Evolutionary conservation across 805 yeast genomes (phyloP).

Genomic region (Spathaspora passalidarum): DNA sequence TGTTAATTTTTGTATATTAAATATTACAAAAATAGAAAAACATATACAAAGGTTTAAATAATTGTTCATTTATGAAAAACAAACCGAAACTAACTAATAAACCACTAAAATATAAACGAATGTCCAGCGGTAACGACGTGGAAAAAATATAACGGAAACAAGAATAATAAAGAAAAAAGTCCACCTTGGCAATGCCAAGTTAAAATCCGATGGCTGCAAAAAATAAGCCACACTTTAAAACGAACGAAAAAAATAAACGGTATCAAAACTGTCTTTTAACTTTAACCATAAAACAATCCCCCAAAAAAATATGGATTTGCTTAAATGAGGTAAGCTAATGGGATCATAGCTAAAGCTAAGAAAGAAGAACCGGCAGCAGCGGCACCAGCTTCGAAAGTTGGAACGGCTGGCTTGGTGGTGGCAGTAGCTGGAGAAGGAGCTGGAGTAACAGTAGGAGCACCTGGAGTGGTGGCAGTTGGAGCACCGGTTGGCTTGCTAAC

Average conservation of each 20-base stretch:
- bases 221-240: background rate
- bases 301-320: background rate
- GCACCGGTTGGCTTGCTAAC: constrained; percentile 8
- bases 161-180: background rate
- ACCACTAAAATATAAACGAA: background rate
- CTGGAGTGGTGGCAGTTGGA: constrained; percentile 6
- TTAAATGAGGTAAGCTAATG: constrained; percentile 37
- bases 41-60: background rate
- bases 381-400: constrained; percentile 25
- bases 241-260: background rate
- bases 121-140: background rate
- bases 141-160: background rate
- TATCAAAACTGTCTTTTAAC: background rate
- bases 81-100: background rate
- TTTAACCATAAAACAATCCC: background rate
- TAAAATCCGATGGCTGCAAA: background rate
- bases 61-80: background rate
- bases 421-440: constrained; percentile 8
- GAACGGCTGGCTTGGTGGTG: constrained; percentile 8
- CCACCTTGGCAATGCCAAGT: background rate
- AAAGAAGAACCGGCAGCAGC: constrained; percentile 19
- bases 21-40: background rate
- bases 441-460: constrained; percentile 7
- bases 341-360: constrained; percentile 27
- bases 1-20: background rate